Evolutionary conservation across 2,329 filamentous ascomycete genomes (phyloP), one percentile per base, ranked within the genome.

Genomic region (Cercospora sp.): DNA sequence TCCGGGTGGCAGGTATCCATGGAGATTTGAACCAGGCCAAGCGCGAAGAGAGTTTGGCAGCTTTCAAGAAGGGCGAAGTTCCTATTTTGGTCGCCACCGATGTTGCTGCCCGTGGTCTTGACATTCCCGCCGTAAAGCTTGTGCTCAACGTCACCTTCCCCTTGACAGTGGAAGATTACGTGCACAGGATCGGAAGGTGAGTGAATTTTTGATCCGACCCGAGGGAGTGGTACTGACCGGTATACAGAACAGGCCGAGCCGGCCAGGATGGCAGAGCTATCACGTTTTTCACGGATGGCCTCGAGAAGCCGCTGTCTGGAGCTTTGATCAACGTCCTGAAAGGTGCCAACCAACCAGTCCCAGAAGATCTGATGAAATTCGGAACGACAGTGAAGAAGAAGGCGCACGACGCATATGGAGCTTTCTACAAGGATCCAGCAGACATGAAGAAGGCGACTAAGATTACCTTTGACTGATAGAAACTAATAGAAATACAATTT

Each of bases 341-440:
- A 81, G 92, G 89, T n/a, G 94, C 95, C 26, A 92, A 93, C 72
- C 95, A 99, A 81, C 86, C 89, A 12, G 92, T 99, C 0, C 95
- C 95, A 2, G 93, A 97, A 53, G 91, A 92, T 28, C 84, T 99
- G 42, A 85, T 98, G 79, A 97, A 97, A 82, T 99, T 97, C 74
- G 95, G 95, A 75, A 97, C 93, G 23, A 98, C 94, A 0, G 95
- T 99, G 63, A 99, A 98, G 88, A 97, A 97, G 88, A 98, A 98
- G 93, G 88, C 89, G 60, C 95, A 99, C 82, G 91, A 93, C 76
- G 91, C 92, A 59, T 99, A 98, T 78, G 95, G 95, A 66, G 93
- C 93, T 33, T 98, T 98, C 79, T 97, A 91, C 85, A 97, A 95
- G 82, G 93, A 97, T 75, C 89, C 92, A 8, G 91, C 92, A 75